These are phyloP conservation scores for Pythium oligandrum DNA, from an alignment of 352 stramenopile genomes.

Conservation along the genomic window DNA sequence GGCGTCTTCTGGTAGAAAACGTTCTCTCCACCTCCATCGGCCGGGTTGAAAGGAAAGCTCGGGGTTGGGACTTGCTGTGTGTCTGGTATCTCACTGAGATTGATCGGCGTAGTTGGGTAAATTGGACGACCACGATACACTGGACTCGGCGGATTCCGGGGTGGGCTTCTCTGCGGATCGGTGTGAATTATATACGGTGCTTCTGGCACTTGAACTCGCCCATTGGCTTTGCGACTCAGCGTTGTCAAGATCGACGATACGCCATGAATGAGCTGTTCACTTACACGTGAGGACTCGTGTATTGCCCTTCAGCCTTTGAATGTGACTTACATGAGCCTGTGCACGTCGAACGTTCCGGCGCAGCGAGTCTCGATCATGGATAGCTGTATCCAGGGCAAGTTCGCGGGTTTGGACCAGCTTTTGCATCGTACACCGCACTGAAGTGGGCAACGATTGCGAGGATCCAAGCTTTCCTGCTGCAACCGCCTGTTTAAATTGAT, in stretches of 20 bases:
- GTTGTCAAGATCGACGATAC: constrained; percentile 46
- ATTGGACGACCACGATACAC: constrained; percentile 19
- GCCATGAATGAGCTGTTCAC: constrained; percentile 40
- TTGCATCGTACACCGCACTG: constrained; percentile 34
- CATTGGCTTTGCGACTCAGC: constrained; percentile 33
- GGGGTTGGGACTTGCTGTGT: constrained; percentile 56
- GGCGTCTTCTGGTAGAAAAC: too few species aligned
- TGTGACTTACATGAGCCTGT: constrained; percentile 32
- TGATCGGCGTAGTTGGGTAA: constrained; percentile 42
- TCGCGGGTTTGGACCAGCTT: constrained; percentile 37
- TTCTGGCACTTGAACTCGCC: constrained; percentile 5
- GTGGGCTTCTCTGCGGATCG: constrained; percentile 16
- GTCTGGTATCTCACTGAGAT: constrained; percentile 41
- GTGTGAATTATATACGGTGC: constrained; percentile 9
- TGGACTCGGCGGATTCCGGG: constrained; percentile 13
- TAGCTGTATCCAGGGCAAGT: constrained; percentile 20
- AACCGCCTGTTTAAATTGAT: constrained; percentile 5
- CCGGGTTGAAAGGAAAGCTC: constrained; percentile 16
- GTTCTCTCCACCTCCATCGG: too few species aligned
- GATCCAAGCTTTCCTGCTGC: neutral
- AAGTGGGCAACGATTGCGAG: constrained; percentile 2
- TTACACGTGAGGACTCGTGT: neutral
- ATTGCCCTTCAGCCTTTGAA: neutral
- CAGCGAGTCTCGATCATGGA: constrained; percentile 21
- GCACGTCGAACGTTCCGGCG: constrained; percentile 25